Evolutionary conservation across 1,284 basidiomycete genomes (phyloP).

Genomic region (Puccinia hordei): DNA sequence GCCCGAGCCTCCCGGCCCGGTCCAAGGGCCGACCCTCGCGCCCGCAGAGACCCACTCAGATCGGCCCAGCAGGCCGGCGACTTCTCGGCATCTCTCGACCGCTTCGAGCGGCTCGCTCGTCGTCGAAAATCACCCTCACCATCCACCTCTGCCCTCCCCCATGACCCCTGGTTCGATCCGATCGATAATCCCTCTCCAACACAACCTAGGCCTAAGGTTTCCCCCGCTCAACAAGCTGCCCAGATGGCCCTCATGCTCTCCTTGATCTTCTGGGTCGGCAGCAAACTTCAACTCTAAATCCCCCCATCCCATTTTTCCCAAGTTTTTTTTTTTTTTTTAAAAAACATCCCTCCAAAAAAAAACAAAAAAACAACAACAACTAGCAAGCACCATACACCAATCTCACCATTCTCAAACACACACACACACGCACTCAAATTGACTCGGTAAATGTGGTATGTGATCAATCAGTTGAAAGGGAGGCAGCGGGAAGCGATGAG

Average conservation of each 20-base stretch:
- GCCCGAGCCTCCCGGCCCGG: background rate
- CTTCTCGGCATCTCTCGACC: conserved; percentile 23
- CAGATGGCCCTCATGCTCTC: conserved; percentile 43
- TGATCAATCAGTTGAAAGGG: too few species aligned
- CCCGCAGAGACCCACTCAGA: background rate
- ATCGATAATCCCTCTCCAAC: background rate
- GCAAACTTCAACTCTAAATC: conserved; percentile 7
- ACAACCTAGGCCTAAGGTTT: background rate
- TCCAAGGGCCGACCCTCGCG: background rate
- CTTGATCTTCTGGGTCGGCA: conserved; percentile 35
- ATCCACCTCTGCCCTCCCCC: background rate
- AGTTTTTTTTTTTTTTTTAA: too few species aligned
- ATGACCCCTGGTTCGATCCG: background rate
- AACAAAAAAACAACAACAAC: too few species aligned
- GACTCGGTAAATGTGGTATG: too few species aligned
- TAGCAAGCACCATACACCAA: too few species aligned
- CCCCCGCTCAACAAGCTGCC: conserved; percentile 14
- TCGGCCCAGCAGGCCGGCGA: background rate
- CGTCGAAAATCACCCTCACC: background rate
- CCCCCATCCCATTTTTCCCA: too few species aligned
- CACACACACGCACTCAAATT: too few species aligned
- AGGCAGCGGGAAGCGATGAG: too few species aligned
- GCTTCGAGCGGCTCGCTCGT: conserved; percentile 31
- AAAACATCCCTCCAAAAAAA: too few species aligned
- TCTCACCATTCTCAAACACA: background rate